A percentile compares a stretch with the other conserved stretches of the same genome.
phyloP scores from a whole-genome alignment of 306 rosid species.

The Macrotyloma uniflorum region DNA sequence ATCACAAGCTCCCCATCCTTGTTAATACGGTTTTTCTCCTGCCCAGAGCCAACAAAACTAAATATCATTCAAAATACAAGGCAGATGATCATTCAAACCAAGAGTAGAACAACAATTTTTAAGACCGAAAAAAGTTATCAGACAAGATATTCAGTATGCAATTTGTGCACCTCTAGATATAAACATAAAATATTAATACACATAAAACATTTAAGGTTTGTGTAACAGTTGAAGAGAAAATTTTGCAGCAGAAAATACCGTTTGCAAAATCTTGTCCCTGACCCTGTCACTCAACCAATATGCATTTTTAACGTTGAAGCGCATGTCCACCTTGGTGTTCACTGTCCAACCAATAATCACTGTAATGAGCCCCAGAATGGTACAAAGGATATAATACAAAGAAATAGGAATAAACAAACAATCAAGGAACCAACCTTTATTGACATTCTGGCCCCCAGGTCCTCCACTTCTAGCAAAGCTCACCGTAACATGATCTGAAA shows the following conservation, averaged over 20 bases:
- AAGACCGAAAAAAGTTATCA: background rate
- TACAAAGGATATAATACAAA: background rate
- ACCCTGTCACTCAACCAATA: constrained; percentile 80
- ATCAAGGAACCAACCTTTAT: constrained; percentile 59
- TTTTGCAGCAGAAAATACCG: constrained; percentile 45
- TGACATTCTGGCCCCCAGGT: constrained; percentile 97
- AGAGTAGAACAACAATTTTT: background rate
- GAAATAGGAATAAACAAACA: constrained; percentile 8
- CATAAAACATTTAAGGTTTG: background rate
- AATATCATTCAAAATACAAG: constrained; percentile 25
- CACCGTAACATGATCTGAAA: constrained; percentile 76
- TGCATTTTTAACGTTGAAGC: constrained; percentile 81
- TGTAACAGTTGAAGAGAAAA: background rate
- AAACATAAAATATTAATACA: background rate
- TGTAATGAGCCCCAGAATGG: background rate
- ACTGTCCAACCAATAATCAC: constrained; percentile 51
- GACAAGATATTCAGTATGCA: background rate
- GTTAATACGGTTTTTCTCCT: constrained; percentile 96
- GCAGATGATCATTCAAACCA: constrained; percentile 21
- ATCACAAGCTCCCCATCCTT: constrained; percentile 96
- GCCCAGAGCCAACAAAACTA: constrained; percentile 42
- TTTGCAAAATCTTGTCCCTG: constrained; percentile 81
- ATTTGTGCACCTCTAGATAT: background rate
- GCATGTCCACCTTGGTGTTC: constrained; percentile 99
- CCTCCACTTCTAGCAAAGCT: constrained; percentile 96